Evolutionary conservation across 257 asterid genomes (phyloP).

Genomic region (Rehmannia glutinosa): DNA sequence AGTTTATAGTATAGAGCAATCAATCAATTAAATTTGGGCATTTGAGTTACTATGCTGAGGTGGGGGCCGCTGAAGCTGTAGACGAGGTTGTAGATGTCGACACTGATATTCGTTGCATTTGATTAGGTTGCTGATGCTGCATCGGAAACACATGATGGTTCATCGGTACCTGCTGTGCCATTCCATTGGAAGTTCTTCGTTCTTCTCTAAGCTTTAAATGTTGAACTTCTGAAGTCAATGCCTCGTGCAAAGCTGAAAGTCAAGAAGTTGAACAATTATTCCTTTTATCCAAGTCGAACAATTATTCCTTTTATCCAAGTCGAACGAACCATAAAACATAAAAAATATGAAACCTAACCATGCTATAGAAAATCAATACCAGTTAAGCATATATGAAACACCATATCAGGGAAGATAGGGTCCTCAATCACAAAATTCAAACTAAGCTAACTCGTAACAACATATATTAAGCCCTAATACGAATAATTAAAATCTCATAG

Average conservation of each 20-base stretch:
- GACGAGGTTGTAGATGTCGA: constrained; percentile 27
- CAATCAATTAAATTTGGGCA: background rate
- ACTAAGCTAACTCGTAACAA: too few species aligned
- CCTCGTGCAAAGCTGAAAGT: constrained; percentile 50
- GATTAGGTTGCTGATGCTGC: constrained; percentile 39
- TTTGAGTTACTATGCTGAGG: constrained; percentile 30
- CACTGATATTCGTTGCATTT: constrained; percentile 29
- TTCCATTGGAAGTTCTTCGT: constrained; percentile 26
- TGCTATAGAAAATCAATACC: too few species aligned
- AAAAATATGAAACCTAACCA: too few species aligned
- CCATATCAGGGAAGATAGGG: too few species aligned
- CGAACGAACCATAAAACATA: too few species aligned
- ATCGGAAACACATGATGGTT: constrained; percentile 36
- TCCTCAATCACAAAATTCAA: too few species aligned
- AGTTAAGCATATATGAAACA: too few species aligned
- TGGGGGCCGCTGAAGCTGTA: too few species aligned
- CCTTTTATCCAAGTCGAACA: background rate
- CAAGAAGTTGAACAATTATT: background rate
- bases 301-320: background rate
- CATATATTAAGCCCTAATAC: too few species aligned
- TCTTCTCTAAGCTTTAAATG: constrained; percentile 44
- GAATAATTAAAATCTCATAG: background rate
- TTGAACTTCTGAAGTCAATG: constrained; percentile 52
- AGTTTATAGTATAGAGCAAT: too few species aligned
- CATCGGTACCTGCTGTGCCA: constrained; percentile 23